Base-by-base conservation (phyloP, 306 rosid species). In the Ormosia emarginata region DNA sequence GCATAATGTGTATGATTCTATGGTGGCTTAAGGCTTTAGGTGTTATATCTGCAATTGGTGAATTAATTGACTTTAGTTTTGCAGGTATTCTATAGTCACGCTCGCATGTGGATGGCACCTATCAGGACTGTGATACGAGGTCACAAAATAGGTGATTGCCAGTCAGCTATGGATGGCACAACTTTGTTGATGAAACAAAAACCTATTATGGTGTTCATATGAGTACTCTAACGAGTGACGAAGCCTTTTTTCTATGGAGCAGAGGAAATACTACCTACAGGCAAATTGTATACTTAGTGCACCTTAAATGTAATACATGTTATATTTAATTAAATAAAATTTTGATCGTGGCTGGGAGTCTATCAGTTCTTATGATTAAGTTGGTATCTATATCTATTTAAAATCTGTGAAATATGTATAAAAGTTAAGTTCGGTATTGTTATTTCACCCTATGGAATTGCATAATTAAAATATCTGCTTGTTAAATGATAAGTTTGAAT, bases 71-170 rank as follows among this genome's bases (percentile, higher is more conserved):
- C 71, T 77, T 78, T 77, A 46, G 78, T 78, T 83, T 85, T 50
- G 36, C 82, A 95, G 99, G 99, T 95, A 95, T 89, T 98, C 99
- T 62, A 95, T 62, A 95, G 99, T 83, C 98, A 92, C 88, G 98
- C 97, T 66, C 91, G 96, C 53, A 95, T 95, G 91, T 95, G 99
- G 99, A 86, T 95, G 81, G 99, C 98, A 68, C 99, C 99, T 58
- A 88, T 95, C 36, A 86, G 91, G 87, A 88, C 97, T 84, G 94
- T 92, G 75, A 58, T 92, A 72, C 88, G 82, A 49, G 97, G 90
- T 74, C 94, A 91, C 65, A 93, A 90, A 79, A 40, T 71, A 75
- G 87, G 84, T 36, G 96, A 95, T 74, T 95, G 85, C 75, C 84
- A 85, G n/a, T 92, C 89, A 55, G 18, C 94, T 34, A 95, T 93